Percentiles rank a stretch among this genome's conserved stretches.
Evolutionary conservation across 2,329 filamentous ascomycete species (phyloP).

Genomic region (Paecilomyces dactylethromorphus): DNA sequence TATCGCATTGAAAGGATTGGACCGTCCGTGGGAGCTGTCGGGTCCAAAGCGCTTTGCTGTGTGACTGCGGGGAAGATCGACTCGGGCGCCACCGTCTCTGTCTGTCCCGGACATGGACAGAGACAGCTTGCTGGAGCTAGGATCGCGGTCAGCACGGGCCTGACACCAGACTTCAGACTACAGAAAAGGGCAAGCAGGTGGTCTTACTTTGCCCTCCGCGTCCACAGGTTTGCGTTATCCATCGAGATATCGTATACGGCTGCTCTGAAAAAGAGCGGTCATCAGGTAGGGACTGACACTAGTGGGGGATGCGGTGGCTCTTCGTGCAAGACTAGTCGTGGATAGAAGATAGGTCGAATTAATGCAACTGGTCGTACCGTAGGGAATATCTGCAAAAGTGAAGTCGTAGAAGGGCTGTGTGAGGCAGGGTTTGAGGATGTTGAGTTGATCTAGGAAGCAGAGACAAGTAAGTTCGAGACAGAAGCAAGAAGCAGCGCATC

Average conservation of each 20-base stretch:
- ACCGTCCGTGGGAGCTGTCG: slow-evolving; percentile 64
- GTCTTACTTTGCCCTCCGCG: slow-evolving; percentile 42
- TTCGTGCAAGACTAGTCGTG: background rate
- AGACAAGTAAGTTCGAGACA: slow-evolving; percentile 4
- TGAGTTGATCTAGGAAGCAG: slow-evolving; percentile 18
- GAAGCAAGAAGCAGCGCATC: slow-evolving; percentile 10
- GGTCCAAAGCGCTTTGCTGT: slow-evolving; percentile 69
- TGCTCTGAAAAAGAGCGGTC: slow-evolving; percentile 31
- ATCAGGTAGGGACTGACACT: slow-evolving; percentile 20
- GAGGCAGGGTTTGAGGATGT: slow-evolving; percentile 20
- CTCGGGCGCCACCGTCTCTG: slow-evolving; percentile 46
- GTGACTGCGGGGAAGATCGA: slow-evolving; percentile 55
- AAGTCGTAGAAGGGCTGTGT: slow-evolving; percentile 12
- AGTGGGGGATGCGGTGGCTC: background rate
- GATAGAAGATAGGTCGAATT: slow-evolving; percentile 1
- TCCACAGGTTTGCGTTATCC: slow-evolving; percentile 47
- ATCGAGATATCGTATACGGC: slow-evolving; percentile 32
- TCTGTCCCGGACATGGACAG: slow-evolving; percentile 65
- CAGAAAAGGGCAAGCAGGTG: slow-evolving; percentile 1
- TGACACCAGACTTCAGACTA: slow-evolving; percentile 5
- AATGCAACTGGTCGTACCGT: background rate
- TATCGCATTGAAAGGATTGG: slow-evolving; percentile 72
- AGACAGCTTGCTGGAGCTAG: slow-evolving; percentile 81
- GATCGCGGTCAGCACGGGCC: slow-evolving; percentile 18
- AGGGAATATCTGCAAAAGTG: background rate